A percentile compares a stretch with the other conserved stretches of the same genome.
These are phyloP conservation scores for Scheffersomyces cryptocercus DNA, from an alignment of 1,139 yeast species.

Conservation along the genomic window DNA sequence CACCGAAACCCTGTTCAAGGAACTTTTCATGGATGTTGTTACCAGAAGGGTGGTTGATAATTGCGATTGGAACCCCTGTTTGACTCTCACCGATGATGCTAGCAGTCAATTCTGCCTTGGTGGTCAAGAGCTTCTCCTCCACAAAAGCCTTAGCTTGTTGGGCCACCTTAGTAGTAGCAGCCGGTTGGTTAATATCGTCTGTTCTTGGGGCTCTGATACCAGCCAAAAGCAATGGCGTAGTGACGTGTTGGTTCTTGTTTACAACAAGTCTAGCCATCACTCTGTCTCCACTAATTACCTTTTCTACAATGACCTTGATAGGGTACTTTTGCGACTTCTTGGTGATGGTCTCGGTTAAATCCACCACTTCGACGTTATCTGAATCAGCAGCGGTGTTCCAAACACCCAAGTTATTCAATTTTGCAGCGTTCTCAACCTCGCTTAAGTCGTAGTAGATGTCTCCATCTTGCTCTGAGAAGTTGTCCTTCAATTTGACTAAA, in stretches of 20 bases:
- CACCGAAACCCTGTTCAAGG: constrained; percentile 69
- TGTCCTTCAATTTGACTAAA: constrained; percentile 62
- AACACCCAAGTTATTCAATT: constrained; percentile 48
- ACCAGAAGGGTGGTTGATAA: constrained; percentile 69
- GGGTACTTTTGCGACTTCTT: constrained; percentile 42
- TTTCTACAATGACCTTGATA: constrained; percentile 65
- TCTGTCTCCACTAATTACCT: constrained; percentile 78
- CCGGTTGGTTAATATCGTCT: constrained; percentile 42
- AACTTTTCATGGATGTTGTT: constrained; percentile 67
- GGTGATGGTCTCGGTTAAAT: constrained; percentile 39
- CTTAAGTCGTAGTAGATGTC: constrained; percentile 26
- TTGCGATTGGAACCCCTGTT: constrained; percentile 62
- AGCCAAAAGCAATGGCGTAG: constrained; percentile 65
- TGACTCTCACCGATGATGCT: constrained; percentile 62
- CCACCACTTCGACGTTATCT: constrained; percentile 21
- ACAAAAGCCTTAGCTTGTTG: constrained; percentile 68
- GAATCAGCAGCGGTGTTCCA: constrained; percentile 41
- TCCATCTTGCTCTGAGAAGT: constrained; percentile 40
- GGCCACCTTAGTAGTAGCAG: constrained; percentile 47
- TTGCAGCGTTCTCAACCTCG: constrained; percentile 52
- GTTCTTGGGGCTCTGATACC: constrained; percentile 77
- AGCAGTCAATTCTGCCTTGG: constrained; percentile 53
- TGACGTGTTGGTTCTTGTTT: constrained; percentile 42
- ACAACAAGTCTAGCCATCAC: constrained; percentile 58
- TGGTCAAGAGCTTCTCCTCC: constrained; percentile 65